Percentiles rank a stretch among this genome's conserved stretches.
phyloP scores from a whole-genome alignment of 1,284 basidiomycete genomes.

The Xanthoconium separans region DNA sequence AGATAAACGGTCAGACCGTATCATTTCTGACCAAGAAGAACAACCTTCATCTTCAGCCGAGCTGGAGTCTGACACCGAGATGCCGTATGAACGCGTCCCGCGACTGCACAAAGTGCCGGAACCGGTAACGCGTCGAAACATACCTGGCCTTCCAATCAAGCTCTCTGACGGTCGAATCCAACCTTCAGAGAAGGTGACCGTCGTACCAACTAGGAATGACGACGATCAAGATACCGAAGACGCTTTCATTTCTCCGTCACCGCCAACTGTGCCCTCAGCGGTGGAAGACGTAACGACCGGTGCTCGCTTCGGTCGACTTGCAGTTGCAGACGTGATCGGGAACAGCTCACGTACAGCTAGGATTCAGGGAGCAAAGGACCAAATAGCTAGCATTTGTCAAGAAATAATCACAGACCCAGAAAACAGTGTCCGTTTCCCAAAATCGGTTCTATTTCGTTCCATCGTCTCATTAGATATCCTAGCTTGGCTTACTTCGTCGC shows the following conservation, averaged over 20 bases:
- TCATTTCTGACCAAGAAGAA: slow-evolving; percentile 23
- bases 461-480: slow-evolving; percentile 18
- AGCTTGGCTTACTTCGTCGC: slow-evolving; percentile 85
- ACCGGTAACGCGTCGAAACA: slow-evolving; percentile 45
- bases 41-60: slow-evolving; percentile 15
- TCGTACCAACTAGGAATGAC: slow-evolving; percentile 34
- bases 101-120: slow-evolving; percentile 51
- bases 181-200: slow-evolving; percentile 49
- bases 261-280: slow-evolving; percentile 18
- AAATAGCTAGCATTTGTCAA: slow-evolving; percentile 86
- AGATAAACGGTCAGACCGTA: slow-evolving; percentile 25
- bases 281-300: slow-evolving; percentile 74
- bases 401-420: slow-evolving; percentile 87
- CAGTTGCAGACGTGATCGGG: slow-evolving; percentile 73
- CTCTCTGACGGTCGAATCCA: slow-evolving; percentile 76
- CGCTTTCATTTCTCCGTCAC: slow-evolving; percentile 23
- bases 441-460: slow-evolving; percentile 8
- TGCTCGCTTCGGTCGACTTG: slow-evolving; percentile 78
- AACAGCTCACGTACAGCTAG: slow-evolving; percentile 67
- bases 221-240: slow-evolving; percentile 41
- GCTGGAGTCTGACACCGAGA: slow-evolving; percentile 63
- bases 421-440: slow-evolving; percentile 59
- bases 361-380: slow-evolving; percentile 82
- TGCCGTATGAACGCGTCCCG: slow-evolving; percentile 65
- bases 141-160: slow-evolving; percentile 83